Conservation (phyloP, 2,329 filamentous ascomycete genomes). For the Lasiodiplodia theobromae region DNA sequence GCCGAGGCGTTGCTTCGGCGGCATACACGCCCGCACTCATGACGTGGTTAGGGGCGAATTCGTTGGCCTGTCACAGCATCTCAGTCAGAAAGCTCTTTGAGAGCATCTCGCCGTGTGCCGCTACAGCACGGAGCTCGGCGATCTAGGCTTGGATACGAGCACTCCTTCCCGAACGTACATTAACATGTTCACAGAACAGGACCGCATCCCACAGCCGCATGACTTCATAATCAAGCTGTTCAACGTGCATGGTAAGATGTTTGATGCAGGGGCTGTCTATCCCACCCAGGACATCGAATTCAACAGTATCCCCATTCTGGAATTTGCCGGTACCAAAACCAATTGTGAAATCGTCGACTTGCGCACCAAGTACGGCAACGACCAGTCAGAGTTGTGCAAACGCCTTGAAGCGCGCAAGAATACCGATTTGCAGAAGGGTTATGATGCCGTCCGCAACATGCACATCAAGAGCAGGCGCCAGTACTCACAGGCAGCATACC, state of each 20-base stretch:
- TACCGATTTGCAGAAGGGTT: conserved; percentile 49
- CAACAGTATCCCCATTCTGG: conserved; percentile 57
- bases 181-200: conserved; percentile 31
- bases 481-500: conserved; percentile 58
- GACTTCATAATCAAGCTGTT: conserved; percentile 61
- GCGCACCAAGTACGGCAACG: conserved; percentile 47
- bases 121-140: conserved; percentile 50
- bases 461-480: conserved; percentile 49
- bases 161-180: background rate
- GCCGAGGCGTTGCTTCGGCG: conserved; percentile 46
- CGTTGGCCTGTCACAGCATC: conserved; percentile 52
- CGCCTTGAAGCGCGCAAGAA: conserved; percentile 50
- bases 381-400: conserved; percentile 51
- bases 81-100: conserved; percentile 53
- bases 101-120: conserved; percentile 45
- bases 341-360: conserved; percentile 55
- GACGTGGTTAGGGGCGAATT: conserved; percentile 56
- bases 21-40: conserved; percentile 57
- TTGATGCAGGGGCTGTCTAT: conserved; percentile 47
- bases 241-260: conserved; percentile 53
- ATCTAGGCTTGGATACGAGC: conserved; percentile 47
- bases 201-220: conserved; percentile 54
- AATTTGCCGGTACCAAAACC: conserved; percentile 55
- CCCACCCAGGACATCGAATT: conserved; percentile 57
- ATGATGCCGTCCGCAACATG: conserved; percentile 50